Evolutionary conservation across 2,329 filamentous ascomycete species (phyloP).

Genomic region (Fusarium sp.): DNA sequence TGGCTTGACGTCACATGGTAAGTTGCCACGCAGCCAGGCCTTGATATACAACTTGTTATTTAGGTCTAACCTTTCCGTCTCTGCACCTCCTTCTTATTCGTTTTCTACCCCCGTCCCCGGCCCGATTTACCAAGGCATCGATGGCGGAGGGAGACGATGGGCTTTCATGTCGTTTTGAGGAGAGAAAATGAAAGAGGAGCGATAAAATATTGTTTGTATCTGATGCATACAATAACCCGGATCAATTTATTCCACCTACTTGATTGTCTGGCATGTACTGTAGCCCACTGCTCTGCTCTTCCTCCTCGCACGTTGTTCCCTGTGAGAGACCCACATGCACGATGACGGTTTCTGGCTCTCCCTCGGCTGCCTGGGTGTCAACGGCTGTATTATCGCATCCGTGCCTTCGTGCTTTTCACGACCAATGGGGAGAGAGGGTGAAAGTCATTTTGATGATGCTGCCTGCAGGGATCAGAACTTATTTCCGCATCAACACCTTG

Average conservation of each 20-base stretch:
- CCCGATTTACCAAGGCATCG: not conserved
- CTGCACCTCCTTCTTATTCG: not conserved
- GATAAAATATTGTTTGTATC: not conserved
- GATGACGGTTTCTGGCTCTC: not conserved
- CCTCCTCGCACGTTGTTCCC: not conserved
- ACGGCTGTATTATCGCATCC: not conserved
- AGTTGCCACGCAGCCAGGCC: not conserved
- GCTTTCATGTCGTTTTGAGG: not conserved
- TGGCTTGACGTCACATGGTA: not conserved
- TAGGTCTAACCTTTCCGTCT: not conserved
- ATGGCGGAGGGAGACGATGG: not conserved
- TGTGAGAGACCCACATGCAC: not conserved
- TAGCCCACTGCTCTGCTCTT: not conserved
- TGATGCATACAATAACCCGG: not conserved
- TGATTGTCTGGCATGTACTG: not conserved
- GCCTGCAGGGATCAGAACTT: not conserved
- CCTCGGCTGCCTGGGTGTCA: not conserved
- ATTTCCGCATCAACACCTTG: not conserved
- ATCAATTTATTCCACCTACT: not conserved
- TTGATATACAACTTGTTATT: not conserved
- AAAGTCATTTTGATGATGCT: not conserved
- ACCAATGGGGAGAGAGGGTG: too few species aligned
- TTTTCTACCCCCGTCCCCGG: not conserved
- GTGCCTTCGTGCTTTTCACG: too few species aligned
- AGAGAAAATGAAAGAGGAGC: not conserved